These are phyloP conservation scores for Colletotrichum camelliae DNA, from an alignment of 2,329 filamentous ascomycete species.

Conservation along the genomic window DNA sequence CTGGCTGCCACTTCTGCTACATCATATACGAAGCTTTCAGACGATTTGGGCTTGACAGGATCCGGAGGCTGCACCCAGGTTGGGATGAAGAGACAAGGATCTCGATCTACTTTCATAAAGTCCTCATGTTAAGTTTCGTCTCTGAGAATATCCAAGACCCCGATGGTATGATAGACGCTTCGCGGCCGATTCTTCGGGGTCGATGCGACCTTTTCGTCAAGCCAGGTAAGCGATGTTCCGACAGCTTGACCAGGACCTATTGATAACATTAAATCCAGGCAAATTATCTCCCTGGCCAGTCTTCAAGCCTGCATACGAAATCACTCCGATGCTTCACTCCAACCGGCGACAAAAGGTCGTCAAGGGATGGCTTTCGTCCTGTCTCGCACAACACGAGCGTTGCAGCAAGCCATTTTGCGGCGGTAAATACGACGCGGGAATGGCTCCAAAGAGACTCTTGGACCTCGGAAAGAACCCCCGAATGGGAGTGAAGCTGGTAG, in stretches of 20 bases:
- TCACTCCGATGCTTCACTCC: not conserved
- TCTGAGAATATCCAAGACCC: not conserved
- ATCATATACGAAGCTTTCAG: not conserved
- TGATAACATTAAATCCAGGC: not conserved
- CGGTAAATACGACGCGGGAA: not conserved
- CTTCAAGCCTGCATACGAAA: not conserved
- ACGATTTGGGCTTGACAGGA: not conserved
- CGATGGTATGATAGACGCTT: not conserved
- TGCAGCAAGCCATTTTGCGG: not conserved
- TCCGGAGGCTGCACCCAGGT: not conserved
- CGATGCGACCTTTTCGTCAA: not conserved
- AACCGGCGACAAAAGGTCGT: not conserved
- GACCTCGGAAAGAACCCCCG: not conserved
- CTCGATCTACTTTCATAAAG: not conserved
- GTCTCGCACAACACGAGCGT: not conserved
- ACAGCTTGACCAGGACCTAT: accelerated
- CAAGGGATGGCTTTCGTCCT: not conserved
- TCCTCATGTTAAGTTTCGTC: not conserved
- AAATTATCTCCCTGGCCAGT: not conserved
- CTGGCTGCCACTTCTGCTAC: constrained; percentile 9
- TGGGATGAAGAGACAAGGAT: not conserved
- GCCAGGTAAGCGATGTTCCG: not conserved
- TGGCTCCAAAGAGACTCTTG: not conserved
- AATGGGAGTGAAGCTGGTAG: not conserved
- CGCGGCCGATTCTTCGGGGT: not conserved